Base-by-base conservation (phyloP, 2,329 filamentous ascomycete genomes). In the Aaosphaeria pasadenensis region DNA sequence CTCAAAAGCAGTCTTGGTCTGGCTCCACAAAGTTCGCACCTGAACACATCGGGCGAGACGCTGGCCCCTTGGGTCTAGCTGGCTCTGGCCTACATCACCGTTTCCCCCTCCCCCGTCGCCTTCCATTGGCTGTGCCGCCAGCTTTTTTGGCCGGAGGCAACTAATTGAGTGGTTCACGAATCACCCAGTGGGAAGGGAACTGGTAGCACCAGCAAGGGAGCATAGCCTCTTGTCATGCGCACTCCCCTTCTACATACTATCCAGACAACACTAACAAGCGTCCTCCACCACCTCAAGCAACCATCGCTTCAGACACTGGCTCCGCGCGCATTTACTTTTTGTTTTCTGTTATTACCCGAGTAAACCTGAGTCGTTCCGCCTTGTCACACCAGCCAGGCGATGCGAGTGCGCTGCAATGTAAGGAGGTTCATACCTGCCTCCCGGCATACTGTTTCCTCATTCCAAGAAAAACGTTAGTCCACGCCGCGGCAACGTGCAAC, bases 301-400 rank as follows among this genome's bases (percentile, higher is more conserved):
- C 47, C 52, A 47, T 42, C 46, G 33, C 49, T 47, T 36, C 32
- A 47, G 41, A 47, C 40, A 48, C 13, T 36, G 45, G 40, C 44
- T 43, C 48, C 38, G 51, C 35, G 43, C 35, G 44, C 29, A 43
- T 40, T 49, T 50, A 30, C 43, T 45, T 33, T 31, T 17, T 43
- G 33, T 31, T 42, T 24, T 24, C 17, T 24, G 17, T 24, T 24
- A 2, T 24, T 24, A 24, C 17, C 17, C 45, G 7, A 46, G 11
- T 30, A 11, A 43, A 41, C 46, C 32, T 48, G 39, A 48, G 41
- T 35, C 40, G 13, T 9, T 13, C 30, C 31, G 42, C 17, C 17
- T 46, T 46, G 62, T 64, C 54, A 54, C 60, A 65, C 60, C 48
- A 57, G 51, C 50, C 24, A 11, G 30, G 45, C 53, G 51, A 54